phyloP scores from a whole-genome alignment of 805 yeast genomes.

The Saccharomycopsis javanensis region DNA sequence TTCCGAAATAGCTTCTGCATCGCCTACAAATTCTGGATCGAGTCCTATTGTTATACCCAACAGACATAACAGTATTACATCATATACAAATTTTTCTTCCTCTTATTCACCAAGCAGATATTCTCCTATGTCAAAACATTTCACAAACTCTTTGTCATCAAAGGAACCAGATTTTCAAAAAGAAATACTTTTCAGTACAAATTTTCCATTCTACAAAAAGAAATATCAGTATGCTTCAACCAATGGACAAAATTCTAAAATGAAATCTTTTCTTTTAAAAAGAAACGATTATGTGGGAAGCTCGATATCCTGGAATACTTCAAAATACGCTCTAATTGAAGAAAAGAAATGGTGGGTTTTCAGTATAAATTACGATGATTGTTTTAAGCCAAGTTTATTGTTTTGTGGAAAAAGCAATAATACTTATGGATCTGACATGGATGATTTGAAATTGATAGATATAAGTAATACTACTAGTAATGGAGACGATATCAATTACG shows the following conservation, averaged over 20 bases:
- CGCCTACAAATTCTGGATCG: neutral
- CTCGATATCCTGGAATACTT: constrained; percentile 53
- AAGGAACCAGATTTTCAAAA: neutral
- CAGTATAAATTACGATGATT: constrained; percentile 37
- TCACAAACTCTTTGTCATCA: neutral
- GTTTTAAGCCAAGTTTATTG: constrained; percentile 41
- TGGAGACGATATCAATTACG: constrained; percentile 3
- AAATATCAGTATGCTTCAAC: constrained; percentile 40
- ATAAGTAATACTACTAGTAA: constrained; percentile 23
- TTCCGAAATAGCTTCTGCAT: neutral
- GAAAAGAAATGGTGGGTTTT: constrained; percentile 70
- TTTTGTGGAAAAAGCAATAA: constrained; percentile 66
- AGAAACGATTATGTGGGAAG: constrained; percentile 33
- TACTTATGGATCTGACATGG: constrained; percentile 49
- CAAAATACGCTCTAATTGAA: constrained; percentile 54
- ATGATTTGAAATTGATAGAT: constrained; percentile 26
- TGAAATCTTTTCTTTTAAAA: constrained; percentile 13
- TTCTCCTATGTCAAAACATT: neutral
- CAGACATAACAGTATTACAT: neutral
- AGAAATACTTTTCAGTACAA: constrained; percentile 62
- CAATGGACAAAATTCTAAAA: constrained; percentile 31
- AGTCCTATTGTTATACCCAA: constrained; percentile 1
- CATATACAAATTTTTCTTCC: neutral
- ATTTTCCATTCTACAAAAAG: constrained; percentile 75
- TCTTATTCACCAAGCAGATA: neutral